Percentiles rank a stretch among this genome's conserved stretches.
phyloP scores from a whole-genome alignment of 371 early-diverging fungal species.

The Mucor irregularis region DNA sequence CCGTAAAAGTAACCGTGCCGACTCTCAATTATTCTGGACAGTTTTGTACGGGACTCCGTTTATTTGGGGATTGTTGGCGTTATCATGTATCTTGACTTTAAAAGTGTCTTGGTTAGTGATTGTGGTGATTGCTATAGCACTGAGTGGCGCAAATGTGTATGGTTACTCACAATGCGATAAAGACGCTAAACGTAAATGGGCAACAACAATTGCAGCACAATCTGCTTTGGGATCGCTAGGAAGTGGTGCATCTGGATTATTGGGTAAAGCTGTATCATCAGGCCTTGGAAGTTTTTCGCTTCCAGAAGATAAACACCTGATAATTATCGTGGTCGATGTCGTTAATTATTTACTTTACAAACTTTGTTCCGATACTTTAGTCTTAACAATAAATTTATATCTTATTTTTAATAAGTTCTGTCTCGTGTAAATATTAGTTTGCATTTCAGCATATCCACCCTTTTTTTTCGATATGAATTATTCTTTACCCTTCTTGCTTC shows the following conservation, averaged over 20 bases:
- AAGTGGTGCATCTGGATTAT: conserved; percentile 30
- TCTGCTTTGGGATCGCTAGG: conserved; percentile 37
- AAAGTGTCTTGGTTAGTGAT: conserved; percentile 79
- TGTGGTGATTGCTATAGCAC: conserved; percentile 77
- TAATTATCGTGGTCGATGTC: neutral
- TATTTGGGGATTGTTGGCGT: conserved; percentile 80
- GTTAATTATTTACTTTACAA: too few species aligned
- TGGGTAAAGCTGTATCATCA: conserved; percentile 32
- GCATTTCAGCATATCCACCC: too few species aligned
- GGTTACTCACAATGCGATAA: conserved; percentile 93
- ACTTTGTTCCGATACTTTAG: too few species aligned
- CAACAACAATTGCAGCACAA: conserved; percentile 33
- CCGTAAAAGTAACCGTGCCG: conserved; percentile 74
- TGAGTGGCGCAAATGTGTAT: conserved; percentile 86
- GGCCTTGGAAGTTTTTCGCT: conserved; percentile 31
- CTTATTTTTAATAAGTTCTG: too few species aligned
- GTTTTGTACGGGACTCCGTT: conserved; percentile 83
- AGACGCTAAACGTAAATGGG: conserved; percentile 75
- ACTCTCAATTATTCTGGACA: conserved; percentile 90
- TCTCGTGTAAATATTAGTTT: too few species aligned
- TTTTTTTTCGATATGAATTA: neutral
- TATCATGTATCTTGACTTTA: conserved; percentile 72
- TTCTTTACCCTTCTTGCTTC: neutral
- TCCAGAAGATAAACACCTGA: conserved; percentile 1
- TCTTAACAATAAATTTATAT: too few species aligned